Evolutionary conservation across 371 early-diverging fungal species (phyloP).

Genomic region (Syncephalis fuscata): DNA sequence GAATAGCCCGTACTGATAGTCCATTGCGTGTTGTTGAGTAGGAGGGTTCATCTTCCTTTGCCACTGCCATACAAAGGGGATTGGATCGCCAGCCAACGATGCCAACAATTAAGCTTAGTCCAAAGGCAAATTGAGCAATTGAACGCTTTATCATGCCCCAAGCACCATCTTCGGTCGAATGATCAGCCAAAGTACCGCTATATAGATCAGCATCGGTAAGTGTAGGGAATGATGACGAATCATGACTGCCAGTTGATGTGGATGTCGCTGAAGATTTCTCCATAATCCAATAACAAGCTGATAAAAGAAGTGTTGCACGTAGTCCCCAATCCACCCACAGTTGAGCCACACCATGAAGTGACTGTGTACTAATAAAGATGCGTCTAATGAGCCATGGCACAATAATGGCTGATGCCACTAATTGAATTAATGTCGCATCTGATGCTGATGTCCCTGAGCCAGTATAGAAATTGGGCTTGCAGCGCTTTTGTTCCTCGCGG

Average conservation of each 20-base stretch:
- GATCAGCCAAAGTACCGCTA: too few relatives aligned
- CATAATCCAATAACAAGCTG: slow-evolving; percentile 30
- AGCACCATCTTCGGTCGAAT: too few relatives aligned
- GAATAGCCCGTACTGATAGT: slow-evolving; percentile 15
- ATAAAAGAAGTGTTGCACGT: slow-evolving; percentile 26
- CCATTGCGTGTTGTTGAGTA: slow-evolving; percentile 1
- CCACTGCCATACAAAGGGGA: slow-evolving; percentile 26
- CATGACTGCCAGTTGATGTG: too few relatives aligned
- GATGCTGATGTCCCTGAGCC: slow-evolving; percentile 4
- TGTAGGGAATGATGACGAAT: too few relatives aligned
- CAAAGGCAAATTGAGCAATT: slow-evolving; percentile 24
- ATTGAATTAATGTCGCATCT: not conserved
- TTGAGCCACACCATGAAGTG: slow-evolving; percentile 13
- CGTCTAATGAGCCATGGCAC: slow-evolving; percentile 17
- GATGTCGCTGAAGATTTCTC: too few relatives aligned
- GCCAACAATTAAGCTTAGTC: slow-evolving; percentile 22
- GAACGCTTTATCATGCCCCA: slow-evolving; percentile 14
- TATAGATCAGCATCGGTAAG: too few relatives aligned
- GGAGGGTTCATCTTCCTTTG: slow-evolving; percentile 12
- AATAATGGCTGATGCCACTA: slow-evolving; percentile 13
- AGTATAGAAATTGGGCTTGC: slow-evolving; percentile 50
- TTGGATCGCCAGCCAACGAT: slow-evolving; percentile 21
- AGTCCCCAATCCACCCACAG: slow-evolving; percentile 20
- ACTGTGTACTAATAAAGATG: slow-evolving; percentile 8
- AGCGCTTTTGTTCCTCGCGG: slow-evolving; percentile 74